Evolutionary conservation across 2,329 filamentous ascomycete species (phyloP), one percentile per base, ranked within the genome.

Genomic region (Fonsecaea monophora): DNA sequence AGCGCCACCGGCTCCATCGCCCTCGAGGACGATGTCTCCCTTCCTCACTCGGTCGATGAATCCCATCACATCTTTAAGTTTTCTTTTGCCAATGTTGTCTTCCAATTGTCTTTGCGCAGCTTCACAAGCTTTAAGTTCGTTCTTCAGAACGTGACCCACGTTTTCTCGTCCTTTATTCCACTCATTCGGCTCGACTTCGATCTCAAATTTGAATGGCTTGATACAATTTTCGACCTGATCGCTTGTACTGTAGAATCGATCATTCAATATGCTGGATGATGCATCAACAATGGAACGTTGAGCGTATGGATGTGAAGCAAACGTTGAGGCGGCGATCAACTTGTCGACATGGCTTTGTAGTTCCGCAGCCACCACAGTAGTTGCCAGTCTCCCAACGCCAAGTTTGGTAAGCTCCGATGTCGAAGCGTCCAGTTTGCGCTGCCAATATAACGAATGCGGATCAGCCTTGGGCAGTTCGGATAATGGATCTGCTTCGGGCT

Each of bases 171-270:
- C 94, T 68, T 91, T 88, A 3, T 84, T 78, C 95, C 95, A 99
- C 77, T 99, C 96, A 7, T 88, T 84, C 45, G 94, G 91, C 75
- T 97, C 92, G 53, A 99, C 89, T 73, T 99, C 95, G 66, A 99
- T 96, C 69, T 97, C 93, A 73, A 94, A 98, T 77, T 99, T 99
- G 83, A 94, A 99, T 0, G 96, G 95, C 79, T 99, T 99, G 80
- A 99, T 96, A 77, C 94, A 99, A 76, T 98, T 98, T 78, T 99
- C 95, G 0, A 99, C 92, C 79, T 98, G 95, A 75, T 99, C 96
- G 70, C 92, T 95, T 0, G 96, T 99, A 79, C 94, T 95, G 80
- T 97, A 98, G 70, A 96, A 97, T 13, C 94, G 86, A 74, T 99
- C 95, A 71, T 95, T 95, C 12, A 99, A 82, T 61, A 99, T 98